Evolutionary conservation across 2,329 filamentous ascomycete species (phyloP).

Genomic region (Pseudocercospora pini-densiflorae): DNA sequence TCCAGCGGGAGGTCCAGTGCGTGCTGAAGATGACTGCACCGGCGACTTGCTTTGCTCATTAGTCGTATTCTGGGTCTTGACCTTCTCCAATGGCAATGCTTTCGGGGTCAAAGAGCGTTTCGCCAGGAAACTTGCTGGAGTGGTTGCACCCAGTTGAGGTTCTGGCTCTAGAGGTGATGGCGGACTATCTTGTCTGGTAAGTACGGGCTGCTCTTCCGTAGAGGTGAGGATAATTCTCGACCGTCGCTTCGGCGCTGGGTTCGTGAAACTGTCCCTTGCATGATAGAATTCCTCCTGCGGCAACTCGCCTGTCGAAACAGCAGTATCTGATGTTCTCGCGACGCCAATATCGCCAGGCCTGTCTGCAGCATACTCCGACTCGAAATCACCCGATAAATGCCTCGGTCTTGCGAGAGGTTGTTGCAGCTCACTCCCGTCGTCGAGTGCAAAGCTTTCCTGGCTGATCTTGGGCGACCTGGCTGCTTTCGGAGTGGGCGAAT

Average conservation of each 20-base stretch:
- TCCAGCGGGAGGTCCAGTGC: slow-evolving; percentile 3
- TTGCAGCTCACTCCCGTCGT: slow-evolving; percentile 11
- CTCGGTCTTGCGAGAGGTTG: slow-evolving; percentile 7
- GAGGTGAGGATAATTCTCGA: slow-evolving; percentile 24
- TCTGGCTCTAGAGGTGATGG: slow-evolving; percentile 7
- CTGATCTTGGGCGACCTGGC: slow-evolving; percentile 10
- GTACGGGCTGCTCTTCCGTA: slow-evolving; percentile 11
- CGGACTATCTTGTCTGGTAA: slow-evolving; percentile 9
- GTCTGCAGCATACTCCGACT: slow-evolving; percentile 12
- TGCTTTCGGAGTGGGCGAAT: neutral
- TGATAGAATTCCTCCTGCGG: slow-evolving; percentile 19
- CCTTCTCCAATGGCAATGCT: slow-evolving; percentile 7
- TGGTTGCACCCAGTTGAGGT: slow-evolving; percentile 10
- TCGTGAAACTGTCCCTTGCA: slow-evolving; percentile 28
- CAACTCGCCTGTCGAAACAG: slow-evolving; percentile 19
- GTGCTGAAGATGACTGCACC: slow-evolving; percentile 15
- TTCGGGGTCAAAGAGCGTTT: slow-evolving; percentile 22
- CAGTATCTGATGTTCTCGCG: slow-evolving; percentile 47
- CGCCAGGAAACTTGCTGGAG: slow-evolving; percentile 22
- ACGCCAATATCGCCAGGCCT: slow-evolving; percentile 43
- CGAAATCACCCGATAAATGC: slow-evolving; percentile 13
- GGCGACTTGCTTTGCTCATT: slow-evolving; percentile 10
- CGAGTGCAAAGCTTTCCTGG: slow-evolving; percentile 19
- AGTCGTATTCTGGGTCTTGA: slow-evolving; percentile 5
- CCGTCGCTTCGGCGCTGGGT: slow-evolving; percentile 19